Base-by-base conservation (phyloP, 305 asterid genomes). In the Euphrasia arctica region DNA sequence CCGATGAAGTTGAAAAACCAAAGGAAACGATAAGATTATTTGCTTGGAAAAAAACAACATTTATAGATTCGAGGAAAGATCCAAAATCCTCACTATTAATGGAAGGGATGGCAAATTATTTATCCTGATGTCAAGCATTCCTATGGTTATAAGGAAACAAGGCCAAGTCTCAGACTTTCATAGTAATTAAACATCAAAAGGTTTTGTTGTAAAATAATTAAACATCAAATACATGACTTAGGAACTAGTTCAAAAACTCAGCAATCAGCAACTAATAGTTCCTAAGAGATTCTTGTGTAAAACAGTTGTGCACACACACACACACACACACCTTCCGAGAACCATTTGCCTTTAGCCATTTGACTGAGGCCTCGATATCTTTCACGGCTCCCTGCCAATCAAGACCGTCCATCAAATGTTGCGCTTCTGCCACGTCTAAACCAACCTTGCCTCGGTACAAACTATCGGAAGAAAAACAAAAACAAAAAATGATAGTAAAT, bases 311-410 rank as follows among this genome's bases (percentile, higher is more conserved):
- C 1, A 7, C 29, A 3, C 12, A 27, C 57, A 8, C 4, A 83
- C 98, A 45, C 57, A 61, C 1, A 18, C 29, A 8, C 4, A 83
- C 98, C 97, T 93, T 93, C 70, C 74, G 66, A 3, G 98, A 90
- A 74, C 97, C 98, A 74, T 90, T 89, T 43, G 83, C 85, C 77
- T 87, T 93, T 12, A 90, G 88, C 98, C 98, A 93, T 73, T 77
- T 75, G 67, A 87, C 94, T 7, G 98, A 93, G 65, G 95, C 97
- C 74, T 90, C 94, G 18, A 93, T 90, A 70, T 93, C 96, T 80
- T 89, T 89, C 32, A 93, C 82, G 14, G 98, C 98, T 32, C 96
- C 96, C 79, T 82, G 88, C 96, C 96, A 93, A 75, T 90, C 97
- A 57, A 93, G 97, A 28, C 92, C 97, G 32, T 82, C 95, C 95